A percentile compares a stretch with the other conserved stretches of the same genome.
Evolutionary conservation across 164 flowering plant genomes (phyloP).

Genomic region (Stephania japonica): DNA sequence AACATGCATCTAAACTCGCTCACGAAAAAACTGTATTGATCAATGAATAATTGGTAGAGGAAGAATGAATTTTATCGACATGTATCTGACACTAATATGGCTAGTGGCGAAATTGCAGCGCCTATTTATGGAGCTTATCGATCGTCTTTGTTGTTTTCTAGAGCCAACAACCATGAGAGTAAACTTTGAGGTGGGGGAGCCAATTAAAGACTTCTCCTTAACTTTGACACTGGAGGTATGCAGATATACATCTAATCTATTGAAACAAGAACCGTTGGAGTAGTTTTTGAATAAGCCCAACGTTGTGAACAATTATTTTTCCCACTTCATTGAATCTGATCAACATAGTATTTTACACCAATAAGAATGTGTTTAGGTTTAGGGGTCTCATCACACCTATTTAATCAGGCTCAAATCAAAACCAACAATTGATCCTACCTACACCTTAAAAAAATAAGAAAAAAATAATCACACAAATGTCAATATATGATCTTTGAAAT

Average conservation of each 20-base stretch:
- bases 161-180: too few relatives aligned
- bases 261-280: not conserved
- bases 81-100: too few relatives aligned
- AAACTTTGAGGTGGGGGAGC: too few relatives aligned
- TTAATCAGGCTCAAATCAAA: not conserved
- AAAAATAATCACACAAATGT: not conserved
- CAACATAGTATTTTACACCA: not conserved
- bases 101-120: too few relatives aligned
- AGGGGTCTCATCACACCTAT: not conserved
- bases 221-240: not conserved
- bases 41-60: too few relatives aligned
- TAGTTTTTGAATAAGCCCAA: not conserved
- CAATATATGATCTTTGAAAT: not conserved
- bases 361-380: not conserved
- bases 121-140: too few relatives aligned
- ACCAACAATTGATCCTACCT: not conserved
- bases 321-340: slow-evolving; percentile 1
- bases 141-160: too few relatives aligned
- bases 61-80: too few relatives aligned
- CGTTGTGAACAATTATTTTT: not conserved
- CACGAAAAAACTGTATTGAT: too few relatives aligned
- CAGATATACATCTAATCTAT: too few relatives aligned
- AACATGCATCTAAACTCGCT: too few relatives aligned
- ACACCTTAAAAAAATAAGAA: not conserved
- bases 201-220: too few relatives aligned